Evolutionary conservation across 352 stramenopile species (phyloP), one percentile per base, ranked within the genome.

Genomic region (Pythium pectinolyticum): DNA sequence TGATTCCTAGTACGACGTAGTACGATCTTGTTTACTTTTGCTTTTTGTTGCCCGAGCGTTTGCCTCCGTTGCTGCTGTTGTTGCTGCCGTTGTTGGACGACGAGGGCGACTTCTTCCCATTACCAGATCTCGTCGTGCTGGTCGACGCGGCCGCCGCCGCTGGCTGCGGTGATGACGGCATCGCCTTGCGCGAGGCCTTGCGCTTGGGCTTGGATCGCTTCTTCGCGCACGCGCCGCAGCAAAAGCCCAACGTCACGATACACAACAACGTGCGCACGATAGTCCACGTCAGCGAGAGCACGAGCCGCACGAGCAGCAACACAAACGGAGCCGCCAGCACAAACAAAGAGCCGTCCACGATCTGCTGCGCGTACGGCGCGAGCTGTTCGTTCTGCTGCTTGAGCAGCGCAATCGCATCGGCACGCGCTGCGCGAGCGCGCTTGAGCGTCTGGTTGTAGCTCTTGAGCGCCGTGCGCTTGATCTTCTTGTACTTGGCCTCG

Each of bases 301-400:
- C 68, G 28, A 90, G 52, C 31, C 80, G 78, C 32, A 86, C 61
- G 48, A 76, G 57, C 34, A 90, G 49, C 25, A 82, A 62, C 60
- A 73, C 75, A 24, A 90, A 52, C 41, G 84, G 82, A 3, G 80
- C 57, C 0, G 73, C 63, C 50, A 92, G 48, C 20, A 78, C 47
- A 7, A 82, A 41, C 20, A 92, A 67, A 52, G 80, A 70, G 7
- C 71, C 68, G 43, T 92, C 84, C 10, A 92, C 75, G 43, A 90
- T 84, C 61, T 78, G 82, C 61, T 88, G 82, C 17, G 84, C 82
- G 68, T 90, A 72, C 19, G 66, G 55, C 1, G 78, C 77, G 22
- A 90, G 72, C 43, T 82, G 47, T 12, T 86, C 71, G 52, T 87
- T 89, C 61, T 89, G 73, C 61, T 89, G 73, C 66, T 83, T 63